Conservation (phyloP, 2,329 filamentous ascomycete species). For the Exophiala oligosperma region DNA sequence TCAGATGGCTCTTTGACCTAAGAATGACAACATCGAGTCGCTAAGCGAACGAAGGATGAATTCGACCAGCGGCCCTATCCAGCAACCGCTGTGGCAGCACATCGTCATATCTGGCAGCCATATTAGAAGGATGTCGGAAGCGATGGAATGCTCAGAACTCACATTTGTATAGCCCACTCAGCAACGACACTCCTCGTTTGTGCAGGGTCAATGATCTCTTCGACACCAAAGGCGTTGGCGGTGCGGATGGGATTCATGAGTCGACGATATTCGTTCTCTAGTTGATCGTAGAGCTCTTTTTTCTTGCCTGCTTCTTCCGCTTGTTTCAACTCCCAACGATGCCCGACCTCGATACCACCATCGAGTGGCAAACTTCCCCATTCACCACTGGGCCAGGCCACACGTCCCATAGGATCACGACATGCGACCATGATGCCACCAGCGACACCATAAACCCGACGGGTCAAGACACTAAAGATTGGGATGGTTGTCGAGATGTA, state of each 20-base stretch:
- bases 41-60: slow-evolving; percentile 12
- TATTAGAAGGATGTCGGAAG: not conserved
- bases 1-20: too few species aligned
- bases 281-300: slow-evolving; percentile 53
- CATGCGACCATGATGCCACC: slow-evolving; percentile 65
- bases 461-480: slow-evolving; percentile 63
- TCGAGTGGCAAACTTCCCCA: slow-evolving; percentile 64
- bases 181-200: slow-evolving; percentile 56
- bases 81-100: slow-evolving; percentile 9
- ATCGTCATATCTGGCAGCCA: slow-evolving; percentile 3
- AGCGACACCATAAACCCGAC: slow-evolving; percentile 63
- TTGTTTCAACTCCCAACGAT: slow-evolving; percentile 59
- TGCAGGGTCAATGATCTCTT: slow-evolving; percentile 66
- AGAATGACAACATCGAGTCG: too few species aligned
- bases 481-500: slow-evolving; percentile 65
- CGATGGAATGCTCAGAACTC: slow-evolving; percentile 29
- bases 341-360: slow-evolving; percentile 65
- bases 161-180: slow-evolving; percentile 59
- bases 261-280: slow-evolving; percentile 61
- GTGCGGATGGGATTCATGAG: slow-evolving; percentile 66
- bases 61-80: slow-evolving; percentile 8
- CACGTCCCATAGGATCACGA: slow-evolving; percentile 59
- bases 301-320: slow-evolving; percentile 57
- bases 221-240: slow-evolving; percentile 63
- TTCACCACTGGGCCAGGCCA: slow-evolving; percentile 64